These are phyloP conservation scores for Bacidia rubella DNA, from an alignment of 495 filamentous ascomycete genomes.

Conservation along the genomic window DNA sequence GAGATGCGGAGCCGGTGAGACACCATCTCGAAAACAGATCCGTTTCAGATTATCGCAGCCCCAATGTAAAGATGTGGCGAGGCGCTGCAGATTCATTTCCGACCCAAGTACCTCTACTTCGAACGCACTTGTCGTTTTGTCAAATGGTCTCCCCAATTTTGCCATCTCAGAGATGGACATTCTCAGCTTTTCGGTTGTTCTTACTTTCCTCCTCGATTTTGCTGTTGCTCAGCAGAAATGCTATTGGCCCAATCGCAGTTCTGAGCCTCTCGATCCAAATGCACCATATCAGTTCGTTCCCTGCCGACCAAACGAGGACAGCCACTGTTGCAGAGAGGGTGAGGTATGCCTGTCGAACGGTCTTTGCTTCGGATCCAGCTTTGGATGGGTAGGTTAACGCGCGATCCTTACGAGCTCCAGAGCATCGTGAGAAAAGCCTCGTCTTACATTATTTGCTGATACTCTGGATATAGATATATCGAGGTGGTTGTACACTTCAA, in stretches of 20 bases:
- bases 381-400: neutral
- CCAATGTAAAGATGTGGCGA: too few relatives aligned
- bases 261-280: neutral
- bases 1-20: too few relatives aligned
- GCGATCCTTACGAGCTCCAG: neutral
- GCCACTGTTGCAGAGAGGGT: neutral
- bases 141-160: too few relatives aligned
- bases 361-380: neutral
- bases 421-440: too few relatives aligned
- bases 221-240: neutral
- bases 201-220: neutral
- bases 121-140: too few relatives aligned
- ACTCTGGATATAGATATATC: neutral
- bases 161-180: neutral
- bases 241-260: neutral
- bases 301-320: neutral
- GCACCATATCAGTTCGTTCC: neutral
- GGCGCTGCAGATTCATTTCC: too few relatives aligned
- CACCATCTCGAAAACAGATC: too few relatives aligned
- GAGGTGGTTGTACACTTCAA: slow-evolving; percentile 8
- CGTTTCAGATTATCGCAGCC: too few relatives aligned
- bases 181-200: neutral
- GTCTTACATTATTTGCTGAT: neutral
- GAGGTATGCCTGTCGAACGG: slow-evolving; percentile 9
- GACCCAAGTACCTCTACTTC: too few relatives aligned